Evolutionary conservation across 805 yeast genomes (phyloP).

Genomic region (Suhomyces sp.): DNA sequence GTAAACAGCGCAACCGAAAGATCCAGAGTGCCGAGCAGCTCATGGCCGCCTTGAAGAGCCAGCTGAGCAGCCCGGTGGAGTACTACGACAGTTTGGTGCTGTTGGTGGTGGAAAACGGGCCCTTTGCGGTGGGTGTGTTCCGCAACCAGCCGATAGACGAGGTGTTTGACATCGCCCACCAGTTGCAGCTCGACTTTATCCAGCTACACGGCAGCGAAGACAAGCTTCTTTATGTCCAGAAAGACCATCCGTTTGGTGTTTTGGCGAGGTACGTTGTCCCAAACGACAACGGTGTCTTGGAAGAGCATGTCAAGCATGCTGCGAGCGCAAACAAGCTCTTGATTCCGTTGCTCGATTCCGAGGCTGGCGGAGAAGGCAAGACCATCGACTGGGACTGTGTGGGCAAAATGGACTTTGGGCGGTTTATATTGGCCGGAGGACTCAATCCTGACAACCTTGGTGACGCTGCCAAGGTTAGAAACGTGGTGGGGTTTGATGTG

Average conservation of each 20-base stretch:
- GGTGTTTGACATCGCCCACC: constrained; percentile 43
- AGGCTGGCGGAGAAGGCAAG: constrained; percentile 88
- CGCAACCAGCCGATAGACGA: constrained; percentile 72
- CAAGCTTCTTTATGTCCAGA: constrained; percentile 51
- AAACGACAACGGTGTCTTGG: constrained; percentile 42
- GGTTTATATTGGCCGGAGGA: constrained; percentile 85
- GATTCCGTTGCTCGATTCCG: constrained; percentile 76
- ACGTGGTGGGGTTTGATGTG: constrained; percentile 89
- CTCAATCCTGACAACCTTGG: constrained; percentile 70
- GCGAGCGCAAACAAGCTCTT: constrained; percentile 36
- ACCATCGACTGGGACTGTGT: constrained; percentile 63
- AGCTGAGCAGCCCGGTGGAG: constrained; percentile 15
- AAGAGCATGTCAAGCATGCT: constrained; percentile 13
- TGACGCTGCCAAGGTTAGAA: constrained; percentile 47
- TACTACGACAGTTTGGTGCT: constrained; percentile 30
- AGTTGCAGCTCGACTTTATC: constrained; percentile 64
- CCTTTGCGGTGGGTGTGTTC: constrained; percentile 85
- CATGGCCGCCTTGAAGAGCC: constrained; percentile 10
- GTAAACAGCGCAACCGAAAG: constrained; percentile 14
- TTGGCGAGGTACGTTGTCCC: constrained; percentile 70
- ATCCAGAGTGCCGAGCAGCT: constrained; percentile 20
- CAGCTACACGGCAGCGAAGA: constrained; percentile 77
- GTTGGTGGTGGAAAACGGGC: constrained; percentile 46
- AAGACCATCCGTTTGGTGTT: constrained; percentile 52
- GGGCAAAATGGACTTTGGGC: constrained; percentile 31